Evolutionary conservation across 495 filamentous ascomycete species (phyloP).

Genomic region (Parachaetomium inaequale): DNA sequence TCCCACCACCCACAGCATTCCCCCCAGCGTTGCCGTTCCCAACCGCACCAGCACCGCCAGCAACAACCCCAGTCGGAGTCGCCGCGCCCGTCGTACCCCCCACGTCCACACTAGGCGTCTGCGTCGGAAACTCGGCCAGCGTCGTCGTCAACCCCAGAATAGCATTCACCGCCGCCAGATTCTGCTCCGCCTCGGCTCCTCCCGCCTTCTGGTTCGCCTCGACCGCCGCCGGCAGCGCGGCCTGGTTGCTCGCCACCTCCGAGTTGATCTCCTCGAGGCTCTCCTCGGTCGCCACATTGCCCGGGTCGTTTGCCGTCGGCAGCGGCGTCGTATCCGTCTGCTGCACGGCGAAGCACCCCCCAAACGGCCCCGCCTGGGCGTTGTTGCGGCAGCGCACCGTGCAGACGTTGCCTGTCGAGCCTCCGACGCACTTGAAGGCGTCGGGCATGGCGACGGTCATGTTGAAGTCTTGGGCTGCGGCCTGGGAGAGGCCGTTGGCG

Average conservation of each 20-base stretch:
- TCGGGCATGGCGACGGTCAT: conserved; percentile 11
- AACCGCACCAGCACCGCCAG: no score
- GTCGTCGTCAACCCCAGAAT: conserved; percentile 17
- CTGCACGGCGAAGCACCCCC: conserved; percentile 48
- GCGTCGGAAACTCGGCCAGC: neutral
- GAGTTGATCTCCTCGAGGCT: conserved; percentile 28
- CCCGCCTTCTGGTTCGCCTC: conserved; percentile 39
- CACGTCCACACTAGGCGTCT: neutral
- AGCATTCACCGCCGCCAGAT: conserved; percentile 30
- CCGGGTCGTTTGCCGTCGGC: conserved; percentile 34
- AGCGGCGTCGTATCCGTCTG: conserved; percentile 33
- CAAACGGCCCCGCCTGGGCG: conserved; percentile 56
- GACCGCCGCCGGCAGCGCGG: conserved; percentile 37
- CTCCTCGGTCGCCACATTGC: conserved; percentile 32
- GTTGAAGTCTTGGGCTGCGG: neutral
- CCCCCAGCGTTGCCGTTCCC: neutral
- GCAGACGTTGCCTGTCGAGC: conserved; percentile 50
- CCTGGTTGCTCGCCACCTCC: conserved; percentile 33
- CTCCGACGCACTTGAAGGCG: conserved; percentile 40
- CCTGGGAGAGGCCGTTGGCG: conserved; percentile 31
- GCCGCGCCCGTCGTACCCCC: neutral
- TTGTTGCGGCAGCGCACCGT: conserved; percentile 54
- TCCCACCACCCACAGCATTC: neutral
- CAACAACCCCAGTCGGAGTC: neutral
- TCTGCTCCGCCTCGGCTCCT: conserved; percentile 27